Percentiles rank a stretch among this genome's conserved stretches.
phyloP scores from a whole-genome alignment of 805 yeast species.

The Isabelozyma pseudorhagii region DNA sequence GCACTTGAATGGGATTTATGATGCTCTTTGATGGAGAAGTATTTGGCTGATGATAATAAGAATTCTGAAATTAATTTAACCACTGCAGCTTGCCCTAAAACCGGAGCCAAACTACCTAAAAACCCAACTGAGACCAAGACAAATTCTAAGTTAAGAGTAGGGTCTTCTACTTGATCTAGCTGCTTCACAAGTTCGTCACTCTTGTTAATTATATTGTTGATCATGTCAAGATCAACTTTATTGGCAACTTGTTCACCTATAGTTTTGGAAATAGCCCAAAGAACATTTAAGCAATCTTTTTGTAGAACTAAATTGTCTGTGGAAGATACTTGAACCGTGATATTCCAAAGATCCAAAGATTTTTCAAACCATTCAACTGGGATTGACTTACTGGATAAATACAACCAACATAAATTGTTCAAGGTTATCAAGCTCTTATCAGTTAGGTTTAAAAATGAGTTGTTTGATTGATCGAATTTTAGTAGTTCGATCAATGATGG shows the following conservation, averaged over 20 bases:
- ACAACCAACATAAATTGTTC: conserved; percentile 69
- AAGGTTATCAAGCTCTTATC: conserved; percentile 61
- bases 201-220: conserved; percentile 20
- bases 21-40: conserved; percentile 14
- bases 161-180: conserved; percentile 1
- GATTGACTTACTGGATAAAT: conserved; percentile 27
- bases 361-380: conserved; percentile 39
- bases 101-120: conserved; percentile 47
- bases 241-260: conserved; percentile 31
- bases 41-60: conserved; percentile 25
- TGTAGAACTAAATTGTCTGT: conserved; percentile 20
- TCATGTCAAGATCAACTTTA: conserved; percentile 21
- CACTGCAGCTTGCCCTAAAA: conserved; percentile 41
- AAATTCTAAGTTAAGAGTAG: conserved; percentile 30
- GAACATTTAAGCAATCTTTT: conserved; percentile 30
- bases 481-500: conserved; percentile 38
- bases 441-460: conserved; percentile 34
- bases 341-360: conserved; percentile 28
- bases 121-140: conserved; percentile 49
- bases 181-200: conserved; percentile 9
- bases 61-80: conserved; percentile 47
- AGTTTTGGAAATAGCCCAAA: conserved; percentile 37
- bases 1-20: conserved; percentile 12
- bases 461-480: conserved; percentile 27
- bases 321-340: conserved; percentile 9